A percentile compares a stretch with the other conserved stretches of the same genome.
phyloP scores from a whole-genome alignment of 78 protist species.

The Pigoraptor vietnamica region DNA sequence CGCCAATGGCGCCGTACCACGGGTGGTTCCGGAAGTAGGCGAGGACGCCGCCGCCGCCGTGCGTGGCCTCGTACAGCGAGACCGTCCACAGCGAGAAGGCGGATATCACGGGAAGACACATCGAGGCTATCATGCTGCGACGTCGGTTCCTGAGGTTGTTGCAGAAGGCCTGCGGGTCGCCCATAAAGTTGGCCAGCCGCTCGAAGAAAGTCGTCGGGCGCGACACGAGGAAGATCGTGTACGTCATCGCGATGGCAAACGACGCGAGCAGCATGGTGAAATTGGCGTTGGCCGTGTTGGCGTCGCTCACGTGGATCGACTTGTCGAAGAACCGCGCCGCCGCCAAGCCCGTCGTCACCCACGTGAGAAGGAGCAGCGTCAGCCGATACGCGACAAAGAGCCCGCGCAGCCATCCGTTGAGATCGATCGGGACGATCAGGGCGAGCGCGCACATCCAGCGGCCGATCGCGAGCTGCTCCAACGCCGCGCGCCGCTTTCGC shows the following conservation, averaged over 20 bases:
- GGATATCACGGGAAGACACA: background rate
- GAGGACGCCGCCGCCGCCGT: background rate
- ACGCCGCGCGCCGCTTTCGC: background rate
- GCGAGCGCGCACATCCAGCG: background rate
- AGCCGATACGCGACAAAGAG: background rate
- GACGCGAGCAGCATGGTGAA: background rate
- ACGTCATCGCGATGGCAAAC: background rate
- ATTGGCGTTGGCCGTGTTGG: background rate
- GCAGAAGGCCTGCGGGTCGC: background rate
- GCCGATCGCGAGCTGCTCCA: background rate
- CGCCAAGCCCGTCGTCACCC: background rate
- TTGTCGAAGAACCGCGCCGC: background rate
- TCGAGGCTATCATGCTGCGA: background rate
- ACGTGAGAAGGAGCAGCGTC: background rate
- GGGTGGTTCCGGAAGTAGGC: background rate
- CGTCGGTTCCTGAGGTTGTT: background rate
- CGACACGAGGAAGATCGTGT: background rate
- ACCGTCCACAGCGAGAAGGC: background rate
- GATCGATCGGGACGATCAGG: background rate
- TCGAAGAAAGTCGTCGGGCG: background rate
- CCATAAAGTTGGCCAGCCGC: background rate
- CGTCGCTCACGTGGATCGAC: background rate
- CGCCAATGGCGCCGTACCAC: background rate
- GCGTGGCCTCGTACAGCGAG: background rate
- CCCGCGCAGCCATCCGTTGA: background rate